These are phyloP conservation scores for Onygenales sp. DNA, from an alignment of 2,329 filamentous ascomycete species.

Conservation along the genomic window DNA sequence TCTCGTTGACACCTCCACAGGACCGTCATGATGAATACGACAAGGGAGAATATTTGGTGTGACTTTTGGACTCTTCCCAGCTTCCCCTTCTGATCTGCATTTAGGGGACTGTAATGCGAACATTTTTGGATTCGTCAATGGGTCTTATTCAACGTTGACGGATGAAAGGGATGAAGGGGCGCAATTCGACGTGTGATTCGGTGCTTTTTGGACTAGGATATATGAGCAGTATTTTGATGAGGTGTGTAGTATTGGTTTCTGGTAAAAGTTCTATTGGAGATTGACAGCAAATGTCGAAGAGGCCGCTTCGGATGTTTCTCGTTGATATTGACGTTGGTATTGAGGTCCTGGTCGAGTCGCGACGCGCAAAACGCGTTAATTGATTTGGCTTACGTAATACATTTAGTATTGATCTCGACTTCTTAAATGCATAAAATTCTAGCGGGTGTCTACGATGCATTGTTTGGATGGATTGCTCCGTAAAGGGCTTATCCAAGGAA, in stretches of 20 bases:
- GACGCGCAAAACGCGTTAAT: neutral
- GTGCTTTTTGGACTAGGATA: neutral
- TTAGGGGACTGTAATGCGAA: neutral
- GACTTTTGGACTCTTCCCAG: conserved; percentile 9
- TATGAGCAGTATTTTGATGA: no score
- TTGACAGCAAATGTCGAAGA: neutral
- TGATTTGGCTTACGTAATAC: neutral
- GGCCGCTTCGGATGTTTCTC: neutral
- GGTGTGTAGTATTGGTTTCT: no score
- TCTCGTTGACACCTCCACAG: conserved; percentile 51
- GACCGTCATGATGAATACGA: conserved; percentile 67
- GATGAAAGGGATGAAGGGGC: neutral
- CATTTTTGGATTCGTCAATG: neutral
- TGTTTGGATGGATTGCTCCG: no score
- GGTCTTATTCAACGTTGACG: neutral
- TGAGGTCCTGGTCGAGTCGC: neutral
- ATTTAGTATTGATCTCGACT: no score
- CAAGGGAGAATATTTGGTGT: conserved; percentile 71
- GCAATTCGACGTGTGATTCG: neutral
- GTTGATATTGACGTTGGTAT: neutral
- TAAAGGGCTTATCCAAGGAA: no score
- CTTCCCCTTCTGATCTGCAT: neutral
- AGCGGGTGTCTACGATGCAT: no score
- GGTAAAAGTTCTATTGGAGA: no score
- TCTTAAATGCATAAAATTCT: no score